Evolutionary conservation across 257 asterid species (phyloP), one percentile per base, ranked within the genome.

Genomic region (Gentiana macrophylla): DNA sequence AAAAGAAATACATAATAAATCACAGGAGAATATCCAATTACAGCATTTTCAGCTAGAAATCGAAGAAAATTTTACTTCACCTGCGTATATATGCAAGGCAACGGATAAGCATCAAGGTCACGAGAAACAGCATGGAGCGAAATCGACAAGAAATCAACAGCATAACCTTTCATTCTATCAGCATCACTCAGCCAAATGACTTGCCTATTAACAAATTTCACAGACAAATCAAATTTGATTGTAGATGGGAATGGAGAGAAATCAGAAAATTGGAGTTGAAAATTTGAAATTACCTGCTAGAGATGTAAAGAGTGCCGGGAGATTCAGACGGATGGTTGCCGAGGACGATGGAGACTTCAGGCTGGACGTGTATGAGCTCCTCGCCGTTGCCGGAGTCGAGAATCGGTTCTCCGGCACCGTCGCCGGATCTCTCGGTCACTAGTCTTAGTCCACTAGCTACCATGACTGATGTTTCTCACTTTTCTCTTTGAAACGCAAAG

Each of bases 51-150:
- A n/a, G n/a, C n/a, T n/a, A n/a, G n/a, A n/a, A 35, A 53, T 2
- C 7, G 32, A 53, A 12, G n/a, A 3, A 12, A 12, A 11, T 49
- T 8, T 32, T 10, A 2, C 1, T 35, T 11, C 47, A 91, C 98
- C 95, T 91, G 96, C 58, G 95, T 63, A 62, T 91, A 91, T 58
- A 91, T 74, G 63, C 98, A 87, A 67, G 98, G 93, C 63, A 81
- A 71, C 10, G 82, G 59, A 56, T 91, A 91, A 44, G 96, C 84
- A 74, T 91, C 98, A 0, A 94, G 89, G 43, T 87, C 98, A 36
- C 92, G 81, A 13, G 98, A 91, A 12, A 91, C 94, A 10, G 95
- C 98, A 51, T 91, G 98, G 51, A 91, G 94, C 33, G 86, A 80
- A 62, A 87, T 66, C 4, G 89, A 77, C 44, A 77, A 37, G 72